Base-by-base conservation (phyloP, 371 early-diverging fungal species). In the Rhizopus delemar region DNA sequence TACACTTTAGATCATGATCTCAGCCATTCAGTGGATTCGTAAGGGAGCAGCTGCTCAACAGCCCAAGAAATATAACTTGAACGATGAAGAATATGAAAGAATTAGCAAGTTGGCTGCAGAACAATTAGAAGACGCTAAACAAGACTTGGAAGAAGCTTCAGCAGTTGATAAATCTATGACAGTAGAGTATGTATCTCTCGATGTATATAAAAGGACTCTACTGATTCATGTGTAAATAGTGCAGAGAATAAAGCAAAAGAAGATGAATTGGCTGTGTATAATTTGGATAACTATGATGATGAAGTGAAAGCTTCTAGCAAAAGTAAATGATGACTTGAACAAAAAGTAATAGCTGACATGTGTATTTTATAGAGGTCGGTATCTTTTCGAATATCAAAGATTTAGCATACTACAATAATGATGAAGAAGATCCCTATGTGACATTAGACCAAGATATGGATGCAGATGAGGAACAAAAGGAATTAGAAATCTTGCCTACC, bases 341-440 rank as follows among this genome's bases (percentile, higher is more conserved):
- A 71, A 73, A 62, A 68, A 57, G 57, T 33, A 51, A 29, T n/a
- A 29, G 0, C 9, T 36, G 22, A 32, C 54, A 28, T n/a, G 12
- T 7, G 8, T 22, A 35, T 52, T 6, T 41, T 56, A 11, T 46
- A 74, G 70, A 72, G 60, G 70, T 72, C 41, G 79, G 75, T 45
- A 78, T 87, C 36, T 89, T 91, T 65, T 80, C 83, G 59, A 89
- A 86, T 65, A 71, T 88, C 63, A 87, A 87, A 63, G 90, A 91
- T 49, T 73, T 95, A 38, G 84, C 93, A 0, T 93, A 90, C 68
- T 85, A 94, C 64, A 74, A 78, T 8, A 82, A 81, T 12, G 90
- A 89, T 60, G 76, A 81, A 5, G 89, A 93, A 57, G 96, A 96
- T 68, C 96, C 95, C 5, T 91, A 93, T 59, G 80, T 95, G 45